Base-by-base conservation (phyloP, 768 basidiomycete species). In the Leccinum rimulosum region DNA sequence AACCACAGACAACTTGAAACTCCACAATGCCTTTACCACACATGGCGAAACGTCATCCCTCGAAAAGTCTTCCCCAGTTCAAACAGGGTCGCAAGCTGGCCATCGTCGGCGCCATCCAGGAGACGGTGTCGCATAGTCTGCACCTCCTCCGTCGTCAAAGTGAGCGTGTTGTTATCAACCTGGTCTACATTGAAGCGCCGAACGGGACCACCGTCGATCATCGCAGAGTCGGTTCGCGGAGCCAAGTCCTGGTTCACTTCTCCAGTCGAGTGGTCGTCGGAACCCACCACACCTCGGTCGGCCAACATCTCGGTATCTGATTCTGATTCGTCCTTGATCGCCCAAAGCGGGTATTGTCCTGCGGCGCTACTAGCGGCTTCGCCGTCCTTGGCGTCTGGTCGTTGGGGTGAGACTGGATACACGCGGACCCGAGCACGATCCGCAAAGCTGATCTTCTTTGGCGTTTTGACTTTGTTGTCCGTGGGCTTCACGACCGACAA, bases 371-470 rank as follows among this genome's bases (percentile, higher is more conserved):
- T 35, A 10, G 35, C 25, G 11, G 15, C 6, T 5, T n/a, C 19
- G 14, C 7, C 9, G 2, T 45, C 55, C 50, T 57, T 50, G 47
- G 6, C 28, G 19, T 51, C 54, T 25, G 25, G 25, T 55, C 35
- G 64, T 27, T 4, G 28, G 27, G 61, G 67, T 6, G 65, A 66
- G 50, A 62, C 35, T 12, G 3, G 27, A n/a, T 66, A 72, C 14
- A 70, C 61, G 6, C 61, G 33, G 50, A 71, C 56, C 6, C 51
- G 64, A 28, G 70, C 70, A 15, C 60, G 66, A 27, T 70, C 30
- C 28, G 70, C 66, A 51, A 70, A 66, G 47, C 58, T 66, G 35
- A 68, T 70, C 54, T 68, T 72, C 51, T 66, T 72, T 15, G 61
- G 68, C 8, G 64, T 61, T 61, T 64, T 70, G 52, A 57, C 43